Conservation (phyloP, 306 rosid species). For the Inga laurina region DNA sequence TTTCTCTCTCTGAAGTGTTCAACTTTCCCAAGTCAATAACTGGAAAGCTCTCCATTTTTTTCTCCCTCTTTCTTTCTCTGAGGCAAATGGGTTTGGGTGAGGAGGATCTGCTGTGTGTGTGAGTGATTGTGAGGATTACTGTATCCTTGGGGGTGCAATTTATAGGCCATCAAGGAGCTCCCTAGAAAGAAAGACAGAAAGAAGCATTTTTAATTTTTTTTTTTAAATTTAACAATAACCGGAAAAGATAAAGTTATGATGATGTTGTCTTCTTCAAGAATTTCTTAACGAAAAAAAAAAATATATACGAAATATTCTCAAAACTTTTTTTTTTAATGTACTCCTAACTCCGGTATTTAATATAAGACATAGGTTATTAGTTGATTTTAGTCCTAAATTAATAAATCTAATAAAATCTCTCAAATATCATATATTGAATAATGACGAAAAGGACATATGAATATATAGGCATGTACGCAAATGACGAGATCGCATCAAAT, state of each 20-base stretch:
- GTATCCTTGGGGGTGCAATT: slow-evolving; percentile 35
- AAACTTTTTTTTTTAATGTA: not conserved
- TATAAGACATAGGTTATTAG: too few relatives aligned
- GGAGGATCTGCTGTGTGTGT: slow-evolving; percentile 5
- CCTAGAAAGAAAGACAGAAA: slow-evolving; percentile 10
- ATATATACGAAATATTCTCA: not conserved
- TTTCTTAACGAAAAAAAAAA: not conserved
- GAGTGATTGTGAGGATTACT: slow-evolving; percentile 30
- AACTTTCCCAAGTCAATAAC: slow-evolving; percentile 77
- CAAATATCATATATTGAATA: too few relatives aligned
- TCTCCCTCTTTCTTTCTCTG: slow-evolving; percentile 29
- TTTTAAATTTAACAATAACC: not conserved
- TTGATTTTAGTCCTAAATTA: too few relatives aligned
- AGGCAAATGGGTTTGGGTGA: slow-evolving; percentile 22
- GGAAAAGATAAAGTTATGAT: not conserved
- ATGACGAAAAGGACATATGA: too few relatives aligned
- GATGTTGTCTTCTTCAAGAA: slow-evolving; percentile 17
- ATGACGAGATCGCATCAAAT: too few relatives aligned
- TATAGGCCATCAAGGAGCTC: slow-evolving; percentile 46
- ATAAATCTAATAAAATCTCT: too few relatives aligned
- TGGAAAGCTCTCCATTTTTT: slow-evolving; percentile 59
- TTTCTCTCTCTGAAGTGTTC: slow-evolving; percentile 58
- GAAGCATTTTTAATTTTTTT: not conserved
- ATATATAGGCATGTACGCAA: too few relatives aligned
- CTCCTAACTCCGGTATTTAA: too few relatives aligned